Evolutionary conservation across 345 rosid species (phyloP).

Genomic region (Corchorus olitorius): DNA sequence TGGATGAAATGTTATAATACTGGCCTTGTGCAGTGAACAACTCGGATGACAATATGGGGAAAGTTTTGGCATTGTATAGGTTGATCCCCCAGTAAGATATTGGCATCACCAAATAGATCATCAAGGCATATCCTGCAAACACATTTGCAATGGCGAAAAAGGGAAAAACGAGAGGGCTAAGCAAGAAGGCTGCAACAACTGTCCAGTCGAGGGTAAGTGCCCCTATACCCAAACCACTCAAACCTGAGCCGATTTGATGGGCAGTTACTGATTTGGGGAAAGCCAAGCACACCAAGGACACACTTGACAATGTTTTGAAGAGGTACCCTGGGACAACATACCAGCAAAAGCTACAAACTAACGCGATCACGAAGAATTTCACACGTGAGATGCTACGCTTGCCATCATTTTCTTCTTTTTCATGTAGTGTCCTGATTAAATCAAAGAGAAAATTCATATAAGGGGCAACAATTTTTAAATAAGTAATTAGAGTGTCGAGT

Average conservation of each 20-base stretch:
- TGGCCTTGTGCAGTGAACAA: conserved; percentile 38
- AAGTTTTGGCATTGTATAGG: conserved; percentile 35
- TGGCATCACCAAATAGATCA: conserved; percentile 39
- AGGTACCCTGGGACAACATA: conserved; percentile 42
- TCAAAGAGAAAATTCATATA: neutral
- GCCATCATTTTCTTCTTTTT: conserved; percentile 30
- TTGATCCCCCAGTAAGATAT: conserved; percentile 41
- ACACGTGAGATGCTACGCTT: conserved; percentile 32
- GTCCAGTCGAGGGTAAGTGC: conserved; percentile 49
- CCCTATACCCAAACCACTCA: conserved; percentile 41
- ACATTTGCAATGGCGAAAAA: conserved; percentile 49
- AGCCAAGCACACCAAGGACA: conserved; percentile 48
- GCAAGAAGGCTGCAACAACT: conserved; percentile 38
- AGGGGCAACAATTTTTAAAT: too few relatives aligned
- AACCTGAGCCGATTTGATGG: conserved; percentile 51
- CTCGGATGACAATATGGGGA: conserved; percentile 40
- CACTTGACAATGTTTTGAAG: conserved; percentile 36
- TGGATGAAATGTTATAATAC: conserved; percentile 25
- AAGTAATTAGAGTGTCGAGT: too few relatives aligned
- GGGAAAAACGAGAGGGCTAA: conserved; percentile 42
- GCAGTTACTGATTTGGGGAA: conserved; percentile 44
- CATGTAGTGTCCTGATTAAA: conserved; percentile 42
- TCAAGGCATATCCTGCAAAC: conserved; percentile 34
- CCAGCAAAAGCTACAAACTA: conserved; percentile 45
- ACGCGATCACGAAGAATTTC: conserved; percentile 44